These are phyloP conservation scores for Mucor lusitanicus DNA, from an alignment of 371 early-diverging fungal species.

Conservation along the genomic window DNA sequence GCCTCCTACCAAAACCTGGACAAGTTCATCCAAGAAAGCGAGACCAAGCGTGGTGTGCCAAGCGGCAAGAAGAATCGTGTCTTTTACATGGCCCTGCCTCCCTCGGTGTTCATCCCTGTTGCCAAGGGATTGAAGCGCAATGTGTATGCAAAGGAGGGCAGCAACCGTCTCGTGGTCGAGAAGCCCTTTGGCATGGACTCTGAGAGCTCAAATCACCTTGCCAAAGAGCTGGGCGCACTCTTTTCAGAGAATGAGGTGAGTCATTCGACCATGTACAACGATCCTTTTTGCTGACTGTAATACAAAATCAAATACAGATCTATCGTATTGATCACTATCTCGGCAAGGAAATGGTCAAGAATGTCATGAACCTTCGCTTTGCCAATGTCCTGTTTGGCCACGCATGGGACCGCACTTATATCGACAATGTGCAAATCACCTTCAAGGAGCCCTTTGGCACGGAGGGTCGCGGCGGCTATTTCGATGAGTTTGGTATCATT, in stretches of 20 bases:
- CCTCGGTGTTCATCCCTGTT: constrained; percentile 90
- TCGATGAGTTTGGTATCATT: constrained; percentile 99
- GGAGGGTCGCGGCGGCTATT: constrained; percentile 98
- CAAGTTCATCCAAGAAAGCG: constrained; percentile 55
- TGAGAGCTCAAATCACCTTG: constrained; percentile 74
- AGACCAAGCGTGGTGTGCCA: constrained; percentile 31
- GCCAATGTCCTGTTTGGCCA: constrained; percentile 93
- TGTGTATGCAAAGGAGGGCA: constrained; percentile 62
- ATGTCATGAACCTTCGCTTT: constrained; percentile 91
- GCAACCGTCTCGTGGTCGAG: constrained; percentile 89
- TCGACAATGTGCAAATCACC: constrained; percentile 96
- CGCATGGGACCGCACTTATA: constrained; percentile 88
- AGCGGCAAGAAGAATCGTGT: constrained; percentile 51
- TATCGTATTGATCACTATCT: constrained; percentile 99
- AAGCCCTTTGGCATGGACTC: constrained; percentile 98
- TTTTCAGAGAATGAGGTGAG: constrained; percentile 83
- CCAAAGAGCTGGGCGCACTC: constrained; percentile 65
- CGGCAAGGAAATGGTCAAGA: constrained; percentile 99
- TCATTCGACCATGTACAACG: not conserved
- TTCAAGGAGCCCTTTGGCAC: constrained; percentile 99
- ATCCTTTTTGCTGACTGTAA: not conserved
- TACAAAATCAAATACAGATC: constrained; percentile 54
- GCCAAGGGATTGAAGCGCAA: constrained; percentile 75
- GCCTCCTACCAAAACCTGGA: constrained; percentile 73
- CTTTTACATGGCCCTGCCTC: constrained; percentile 97